Base-by-base conservation (phyloP, 345 rosid species). In the Geranium brycei region DNA sequence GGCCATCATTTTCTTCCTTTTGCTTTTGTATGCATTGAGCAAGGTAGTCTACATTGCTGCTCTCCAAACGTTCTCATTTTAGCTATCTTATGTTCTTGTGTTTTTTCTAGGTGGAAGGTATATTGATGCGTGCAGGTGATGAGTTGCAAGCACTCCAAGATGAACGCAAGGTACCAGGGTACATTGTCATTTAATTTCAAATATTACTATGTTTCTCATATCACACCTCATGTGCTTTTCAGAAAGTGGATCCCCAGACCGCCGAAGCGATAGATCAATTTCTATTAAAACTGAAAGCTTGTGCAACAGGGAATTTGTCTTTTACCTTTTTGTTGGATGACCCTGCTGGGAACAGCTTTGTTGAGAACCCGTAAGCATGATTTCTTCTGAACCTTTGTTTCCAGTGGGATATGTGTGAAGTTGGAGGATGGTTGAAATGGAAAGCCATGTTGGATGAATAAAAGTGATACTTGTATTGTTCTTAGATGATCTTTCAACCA, bases 281-380 rank as follows among this genome's bases (percentile, higher is more conserved):
- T 77, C 78, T 92, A 72, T 63, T 73, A 62, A 92, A 85, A 80
- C 62, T 92, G 75, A 92, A 80, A 73, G 87, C 93, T 62, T 89
- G 91, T 85, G 86, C 95, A 62, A 64, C 75, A 32, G 95, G 85
- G 58, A 81, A 68, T 58, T 79, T 75, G 7, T 53, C 90, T 18
- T 89, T 87, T 71, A 84, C 91, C 68, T 80, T 89, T 76, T 71
- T 87, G 78, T 75, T 92, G 72, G 95, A 92, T 68, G 98, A 92
- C 80, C 93, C 95, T 63, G 78, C 95, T 62, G 98, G 98, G 68
- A 92, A 92, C 79, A 85, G 98, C 81, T 92, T 92, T 75, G 76
- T 92, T 64, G 98, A 92, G 73, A 92, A 89, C 64, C 98, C 81
- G 97, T 92, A 84, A 87, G 96, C 28, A 64, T n/a, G 30, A 17